These are phyloP conservation scores for Blastobotrys attinorum DNA, from an alignment of 805 yeast species.

Conservation along the genomic window DNA sequence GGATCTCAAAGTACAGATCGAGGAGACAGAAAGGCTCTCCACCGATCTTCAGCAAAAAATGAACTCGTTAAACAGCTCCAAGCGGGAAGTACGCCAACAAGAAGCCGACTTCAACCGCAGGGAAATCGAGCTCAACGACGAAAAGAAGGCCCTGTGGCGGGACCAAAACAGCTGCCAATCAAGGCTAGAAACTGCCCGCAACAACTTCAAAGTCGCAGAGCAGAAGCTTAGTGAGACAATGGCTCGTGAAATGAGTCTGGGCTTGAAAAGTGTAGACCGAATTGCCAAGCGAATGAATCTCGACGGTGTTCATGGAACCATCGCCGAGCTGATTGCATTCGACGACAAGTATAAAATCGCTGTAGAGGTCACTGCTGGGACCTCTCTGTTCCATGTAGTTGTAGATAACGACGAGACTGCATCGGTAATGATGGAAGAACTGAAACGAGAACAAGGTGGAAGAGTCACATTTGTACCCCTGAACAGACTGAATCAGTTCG, in stretches of 20 bases:
- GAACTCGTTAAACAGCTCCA: conserved; percentile 9
- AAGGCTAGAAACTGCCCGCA: conserved; percentile 44
- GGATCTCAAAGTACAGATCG: background rate
- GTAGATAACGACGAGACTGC: conserved; percentile 88
- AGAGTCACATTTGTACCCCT: conserved; percentile 89
- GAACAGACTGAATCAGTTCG: conserved; percentile 53
- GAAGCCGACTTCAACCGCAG: conserved; percentile 12
- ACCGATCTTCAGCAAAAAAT: background rate
- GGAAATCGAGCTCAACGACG: conserved; percentile 42
- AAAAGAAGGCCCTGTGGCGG: conserved; percentile 70
- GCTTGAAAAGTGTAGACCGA: conserved; percentile 60
- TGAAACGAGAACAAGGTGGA: conserved; percentile 59
- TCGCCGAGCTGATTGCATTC: conserved; percentile 76
- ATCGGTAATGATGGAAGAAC: conserved; percentile 64
- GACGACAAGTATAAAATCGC: conserved; percentile 79
- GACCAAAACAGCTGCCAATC: conserved; percentile 60
- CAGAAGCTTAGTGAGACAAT: conserved; percentile 53
- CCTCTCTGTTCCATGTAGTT: conserved; percentile 75
- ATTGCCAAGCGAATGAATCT: conserved; percentile 54
- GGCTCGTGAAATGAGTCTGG: conserved; percentile 29
- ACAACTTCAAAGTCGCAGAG: conserved; percentile 50
- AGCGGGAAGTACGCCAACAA: conserved; percentile 12
- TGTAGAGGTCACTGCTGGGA: conserved; percentile 85
- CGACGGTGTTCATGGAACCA: conserved; percentile 59
- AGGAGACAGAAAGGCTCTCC: conserved; percentile 13